Percentiles rank a stretch among this genome's conserved stretches.
phyloP scores from a whole-genome alignment of 805 yeast species.

The Jamesozyma gamospora region DNA sequence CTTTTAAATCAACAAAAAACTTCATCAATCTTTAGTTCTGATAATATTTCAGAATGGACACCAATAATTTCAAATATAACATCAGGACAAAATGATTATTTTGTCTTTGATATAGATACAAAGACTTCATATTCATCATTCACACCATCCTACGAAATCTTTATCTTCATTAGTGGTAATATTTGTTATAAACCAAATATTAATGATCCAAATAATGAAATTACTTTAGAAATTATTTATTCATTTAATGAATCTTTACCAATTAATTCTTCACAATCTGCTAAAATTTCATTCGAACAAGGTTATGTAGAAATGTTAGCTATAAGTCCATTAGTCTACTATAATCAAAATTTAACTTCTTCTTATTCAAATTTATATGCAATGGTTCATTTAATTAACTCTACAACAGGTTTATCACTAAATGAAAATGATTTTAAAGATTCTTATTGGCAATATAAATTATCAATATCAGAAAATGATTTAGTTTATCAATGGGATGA shows the following conservation, averaged over 20 bases:
- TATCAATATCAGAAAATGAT: conserved; percentile 57
- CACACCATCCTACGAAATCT: conserved; percentile 15
- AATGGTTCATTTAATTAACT: conserved; percentile 18
- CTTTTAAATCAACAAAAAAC: too few species aligned
- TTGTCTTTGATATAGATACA: conserved; percentile 15
- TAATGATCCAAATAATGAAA: conserved; percentile 6
- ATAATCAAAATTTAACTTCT: conserved; percentile 8
- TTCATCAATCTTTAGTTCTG: conserved; percentile 15
- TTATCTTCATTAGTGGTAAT: conserved; percentile 30
- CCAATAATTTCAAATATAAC: conserved; percentile 25
- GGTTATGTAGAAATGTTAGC: conserved; percentile 28
- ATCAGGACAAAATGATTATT: conserved; percentile 18
- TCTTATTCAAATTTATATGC: conserved; percentile 20
- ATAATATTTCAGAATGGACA: conserved; percentile 25
- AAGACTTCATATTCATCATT: background rate
- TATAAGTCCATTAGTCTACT: conserved; percentile 13
- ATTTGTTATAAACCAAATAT: conserved; percentile 23
- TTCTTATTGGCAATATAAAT: conserved; percentile 47
- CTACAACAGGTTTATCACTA: conserved; percentile 12
- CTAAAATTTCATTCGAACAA: conserved; percentile 10
- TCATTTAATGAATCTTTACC: conserved; percentile 21
- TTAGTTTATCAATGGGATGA: conserved; percentile 63
- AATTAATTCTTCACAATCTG: conserved; percentile 10
- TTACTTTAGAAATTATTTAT: conserved; percentile 16
- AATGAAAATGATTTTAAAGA: conserved; percentile 1